Evolutionary conservation across 2,329 filamentous ascomycete species (phyloP).

Genomic region (Graphiopsis chlorocephala): DNA sequence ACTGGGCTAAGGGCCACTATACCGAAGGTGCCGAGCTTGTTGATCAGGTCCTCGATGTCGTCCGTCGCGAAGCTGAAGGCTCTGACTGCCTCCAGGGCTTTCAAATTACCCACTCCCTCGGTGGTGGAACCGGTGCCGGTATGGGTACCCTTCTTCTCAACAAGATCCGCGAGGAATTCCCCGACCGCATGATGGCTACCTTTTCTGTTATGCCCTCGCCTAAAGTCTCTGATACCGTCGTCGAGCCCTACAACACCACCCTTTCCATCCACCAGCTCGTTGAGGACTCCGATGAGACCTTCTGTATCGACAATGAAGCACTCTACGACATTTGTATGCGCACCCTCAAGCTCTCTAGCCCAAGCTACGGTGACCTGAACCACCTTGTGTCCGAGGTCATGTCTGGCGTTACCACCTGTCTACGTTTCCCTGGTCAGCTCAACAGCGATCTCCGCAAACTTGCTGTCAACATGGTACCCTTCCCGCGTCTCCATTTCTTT

Average conservation of each 20-base stretch:
- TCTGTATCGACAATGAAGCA: constrained; percentile 99
- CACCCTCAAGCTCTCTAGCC: constrained; percentile 97
- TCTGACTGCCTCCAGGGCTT: constrained; percentile 99
- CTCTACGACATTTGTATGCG: constrained; percentile 99
- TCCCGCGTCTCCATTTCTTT: constrained; percentile 99
- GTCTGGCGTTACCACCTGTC: constrained; percentile 97
- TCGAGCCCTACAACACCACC: constrained; percentile 99
- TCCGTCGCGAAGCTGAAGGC: constrained; percentile 96
- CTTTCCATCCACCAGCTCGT: constrained; percentile 98
- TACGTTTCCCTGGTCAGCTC: constrained; percentile 98
- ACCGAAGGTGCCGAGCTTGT: constrained; percentile 99
- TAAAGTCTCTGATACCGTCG: constrained; percentile 99
- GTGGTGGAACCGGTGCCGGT: constrained; percentile 99
- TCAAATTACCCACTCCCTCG: constrained; percentile 99
- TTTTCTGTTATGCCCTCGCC: constrained; percentile 98
- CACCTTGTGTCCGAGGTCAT: constrained; percentile 99
- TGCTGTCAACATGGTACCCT: constrained; percentile 99
- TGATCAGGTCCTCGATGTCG: constrained; percentile 95
- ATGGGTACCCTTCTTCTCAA: constrained; percentile 99
- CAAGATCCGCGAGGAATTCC: constrained; percentile 99
- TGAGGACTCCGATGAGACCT: constrained; percentile 99
- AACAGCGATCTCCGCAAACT: constrained; percentile 99
- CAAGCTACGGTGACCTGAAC: constrained; percentile 98
- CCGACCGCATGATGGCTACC: constrained; percentile 99
- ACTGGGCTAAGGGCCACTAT: constrained; percentile 99